Evolutionary conservation across 2,329 filamentous ascomycete genomes (phyloP), one percentile per base, ranked within the genome.

Genomic region (Biscogniauxia marginata): DNA sequence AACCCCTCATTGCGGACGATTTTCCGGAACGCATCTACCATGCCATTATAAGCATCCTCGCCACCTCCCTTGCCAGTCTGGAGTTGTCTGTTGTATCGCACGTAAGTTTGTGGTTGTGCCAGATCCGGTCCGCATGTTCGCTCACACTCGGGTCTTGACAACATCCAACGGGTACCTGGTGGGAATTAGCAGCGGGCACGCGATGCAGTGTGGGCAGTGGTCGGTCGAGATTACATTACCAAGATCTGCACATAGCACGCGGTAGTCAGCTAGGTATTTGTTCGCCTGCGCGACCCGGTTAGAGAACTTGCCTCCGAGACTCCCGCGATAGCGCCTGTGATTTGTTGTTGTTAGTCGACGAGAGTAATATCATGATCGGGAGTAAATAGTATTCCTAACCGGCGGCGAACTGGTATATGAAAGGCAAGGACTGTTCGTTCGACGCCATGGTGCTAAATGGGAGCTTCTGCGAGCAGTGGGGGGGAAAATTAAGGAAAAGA

Each of bases 11-110:
- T 88, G 77, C 85, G 89, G 74, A 99, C 85, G 70, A 99, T 99
- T 85, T 99, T 99, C 71, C 85, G 83, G 82, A 99, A 96, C 82
- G 93, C 98, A 77, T 99, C 95, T 57, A 97, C 72, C 92, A 98
- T 99, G 82, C 95, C 91, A 79, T 85, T 96, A 84, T 99, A 98
- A 66, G 84, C 80, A 69, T 98, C 95, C 64, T 87, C 87, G 57
- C 91, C 91, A 20, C 81, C 78, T 46, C 81, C 84, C 64, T 80
- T 83, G 69, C 88, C 88, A 53, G 89, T 89, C 79, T 97, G 93
- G 55, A 97, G 82, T 77, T 97, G 93, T 74, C 90, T 96, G 69
- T 60, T 59, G 62, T 61, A 63, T 43, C 30, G 47, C 6, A 39
- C 9, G 47, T 55, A 52, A 54, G 34, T 25, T 46, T 48, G 55